Percentiles rank a stretch among this genome's conserved stretches.
phyloP scores from a whole-genome alignment of 768 basidiomycete species.

The Trametes sanguinea region DNA sequence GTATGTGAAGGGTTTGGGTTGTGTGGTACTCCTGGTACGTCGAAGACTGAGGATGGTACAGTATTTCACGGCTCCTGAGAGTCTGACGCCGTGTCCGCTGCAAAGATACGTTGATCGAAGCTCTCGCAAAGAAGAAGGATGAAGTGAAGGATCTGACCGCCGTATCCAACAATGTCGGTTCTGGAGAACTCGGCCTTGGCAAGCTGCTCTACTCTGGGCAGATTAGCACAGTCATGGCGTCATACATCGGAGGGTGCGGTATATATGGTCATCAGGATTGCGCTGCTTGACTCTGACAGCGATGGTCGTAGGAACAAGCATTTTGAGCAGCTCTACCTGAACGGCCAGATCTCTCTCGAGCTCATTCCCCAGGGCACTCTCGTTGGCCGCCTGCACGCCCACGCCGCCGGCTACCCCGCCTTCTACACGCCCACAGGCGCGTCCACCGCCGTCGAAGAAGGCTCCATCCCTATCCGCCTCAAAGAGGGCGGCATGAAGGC shows the following conservation, averaged over 20 bases:
- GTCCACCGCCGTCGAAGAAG: slow-evolving; percentile 78
- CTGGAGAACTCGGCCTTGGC: slow-evolving; percentile 69
- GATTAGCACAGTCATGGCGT: slow-evolving; percentile 81
- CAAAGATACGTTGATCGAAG: slow-evolving; percentile 79
- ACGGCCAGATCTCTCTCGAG: slow-evolving; percentile 80
- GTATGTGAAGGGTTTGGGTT: slow-evolving; percentile 73
- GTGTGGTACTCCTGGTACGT: slow-evolving; percentile 81
- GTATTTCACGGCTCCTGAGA: neutral
- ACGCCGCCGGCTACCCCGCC: slow-evolving; percentile 90
- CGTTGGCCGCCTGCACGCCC: slow-evolving; percentile 83
- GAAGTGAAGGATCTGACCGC: slow-evolving; percentile 77
- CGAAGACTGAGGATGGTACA: neutral
- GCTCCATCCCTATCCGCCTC: slow-evolving; percentile 77
- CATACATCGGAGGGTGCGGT: slow-evolving; percentile 80
- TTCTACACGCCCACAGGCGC: slow-evolving; percentile 93
- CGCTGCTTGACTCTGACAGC: neutral
- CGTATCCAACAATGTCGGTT: slow-evolving; percentile 88
- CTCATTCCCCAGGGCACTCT: slow-evolving; percentile 93
- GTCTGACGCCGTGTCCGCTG: neutral
- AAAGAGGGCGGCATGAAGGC: slow-evolving; percentile 71
- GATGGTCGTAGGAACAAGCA: slow-evolving; percentile 68
- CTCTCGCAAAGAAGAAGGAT: slow-evolving; percentile 72
- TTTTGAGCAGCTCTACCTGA: slow-evolving; percentile 80
- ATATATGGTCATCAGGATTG: neutral
- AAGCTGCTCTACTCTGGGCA: slow-evolving; percentile 74